These are phyloP conservation scores for Medicago ruthenica DNA, from an alignment of 306 rosid genomes.

Conservation along the genomic window DNA sequence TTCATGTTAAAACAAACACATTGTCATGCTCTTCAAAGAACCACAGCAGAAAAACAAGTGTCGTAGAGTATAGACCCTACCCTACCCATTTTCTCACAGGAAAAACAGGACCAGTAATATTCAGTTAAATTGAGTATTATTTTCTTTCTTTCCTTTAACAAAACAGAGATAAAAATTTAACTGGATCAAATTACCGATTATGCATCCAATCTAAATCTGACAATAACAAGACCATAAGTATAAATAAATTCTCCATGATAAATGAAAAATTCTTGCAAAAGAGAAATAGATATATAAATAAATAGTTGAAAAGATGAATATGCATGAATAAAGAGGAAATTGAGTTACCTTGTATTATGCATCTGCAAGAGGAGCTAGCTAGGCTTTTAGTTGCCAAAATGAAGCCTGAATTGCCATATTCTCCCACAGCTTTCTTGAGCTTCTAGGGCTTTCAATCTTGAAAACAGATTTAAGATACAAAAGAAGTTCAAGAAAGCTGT, in stretches of 20 bases:
- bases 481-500: slow-evolving; percentile 99
- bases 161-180: slow-evolving; percentile 37
- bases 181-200: slow-evolving; percentile 28
- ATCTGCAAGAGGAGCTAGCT: slow-evolving; percentile 25
- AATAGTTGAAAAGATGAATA: background rate
- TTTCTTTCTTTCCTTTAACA: slow-evolving; percentile 20
- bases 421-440: slow-evolving; percentile 99
- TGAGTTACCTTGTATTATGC: slow-evolving; percentile 8
- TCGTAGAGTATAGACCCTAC: slow-evolving; percentile 9
- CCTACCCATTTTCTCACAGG: slow-evolving; percentile 25
- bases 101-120: slow-evolving; percentile 42
- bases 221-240: background rate
- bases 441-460: slow-evolving; percentile 45
- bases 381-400: background rate
- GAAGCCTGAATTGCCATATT: slow-evolving; percentile 73
- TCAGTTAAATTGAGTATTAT: slow-evolving; percentile 16
- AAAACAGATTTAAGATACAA: slow-evolving; percentile 23
- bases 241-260: background rate
- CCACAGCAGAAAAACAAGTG: slow-evolving; percentile 6
- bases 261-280: background rate
- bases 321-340: slow-evolving; percentile 4
- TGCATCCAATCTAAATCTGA: slow-evolving; percentile 16
- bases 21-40: slow-evolving; percentile 43
- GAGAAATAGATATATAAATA: background rate
- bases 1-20: slow-evolving; percentile 35